Base-by-base conservation (phyloP, 2,329 filamentous ascomycete species). In the Nothopassalora personata region DNA sequence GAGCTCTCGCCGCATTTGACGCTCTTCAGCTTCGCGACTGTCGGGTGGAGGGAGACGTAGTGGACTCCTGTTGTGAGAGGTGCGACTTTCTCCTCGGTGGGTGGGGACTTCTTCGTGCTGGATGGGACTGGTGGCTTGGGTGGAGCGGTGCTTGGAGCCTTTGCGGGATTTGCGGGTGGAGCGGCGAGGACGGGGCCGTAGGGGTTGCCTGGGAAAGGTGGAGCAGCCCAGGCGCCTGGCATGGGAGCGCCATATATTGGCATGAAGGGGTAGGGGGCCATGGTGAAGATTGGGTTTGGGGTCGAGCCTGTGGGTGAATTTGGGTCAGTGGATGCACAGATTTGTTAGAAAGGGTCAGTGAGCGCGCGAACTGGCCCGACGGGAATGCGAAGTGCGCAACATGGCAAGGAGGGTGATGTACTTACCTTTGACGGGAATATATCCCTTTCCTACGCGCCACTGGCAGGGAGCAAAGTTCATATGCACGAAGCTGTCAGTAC, bases 391-490 rank as follows among this genome's bases (percentile, higher is more conserved):
- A 23, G 3, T 23, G 23, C 23, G 23, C 23, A 23, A 23, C 23
- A 23, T 23, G 23, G 23, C 2, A 23, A 23, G 23, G 23, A 23
- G 23, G 23, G 1, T n/a, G 23, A 19, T 27, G 46, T 18, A 5
- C 47, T 39, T 34, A 30, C 57, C 60, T 57, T 60, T 49, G 47
- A 61, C 59, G 39, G 64, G 64, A 54, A 67, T 62, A 46, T 67
- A 68, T 49, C 61, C 66, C 36, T 58, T 34, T 33, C 58, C 56
- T 52, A 62, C 64, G 57, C 63, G 65, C 67, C 67, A 69, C 48
- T 61, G 62, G 58, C 65, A 68, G 19, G 66, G 65, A n/a, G 65
- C 59, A 59, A 64, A 65, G 52, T 57, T 62, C 66, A 66, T 65
- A 46, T 56, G 56, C 33, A 49, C 50, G 15, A 47, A 54, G 19